A percentile compares a stretch with the other conserved stretches of the same genome.
Conservation (phyloP, 306 rosid species). For the Aeschynomene evenia region DNA sequence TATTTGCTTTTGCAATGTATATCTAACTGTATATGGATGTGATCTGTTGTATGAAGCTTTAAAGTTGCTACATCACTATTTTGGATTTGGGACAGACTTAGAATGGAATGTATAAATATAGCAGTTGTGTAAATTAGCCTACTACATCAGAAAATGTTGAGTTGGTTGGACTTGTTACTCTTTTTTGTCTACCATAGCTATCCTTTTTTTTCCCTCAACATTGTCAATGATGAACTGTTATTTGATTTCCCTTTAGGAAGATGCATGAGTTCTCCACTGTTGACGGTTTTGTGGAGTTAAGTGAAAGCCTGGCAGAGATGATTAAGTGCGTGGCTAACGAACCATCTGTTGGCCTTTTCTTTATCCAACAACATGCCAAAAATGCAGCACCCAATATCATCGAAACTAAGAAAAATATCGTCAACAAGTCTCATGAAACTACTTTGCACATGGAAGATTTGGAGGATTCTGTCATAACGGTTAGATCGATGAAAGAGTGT, state of each 20-base stretch:
- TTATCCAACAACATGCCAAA: conserved; percentile 81
- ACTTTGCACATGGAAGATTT: conserved; percentile 75
- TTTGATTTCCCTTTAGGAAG: conserved; percentile 50
- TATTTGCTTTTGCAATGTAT: background rate
- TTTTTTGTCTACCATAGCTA: conserved; percentile 8
- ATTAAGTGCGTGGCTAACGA: conserved; percentile 76
- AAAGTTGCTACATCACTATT: conserved; percentile 6
- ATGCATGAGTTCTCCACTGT: conserved; percentile 82
- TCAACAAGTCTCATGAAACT: conserved; percentile 61
- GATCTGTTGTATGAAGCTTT: background rate
- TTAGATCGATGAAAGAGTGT: conserved; percentile 75
- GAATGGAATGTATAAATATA: background rate
- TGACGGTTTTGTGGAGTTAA: conserved; percentile 88
- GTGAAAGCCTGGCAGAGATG: conserved; percentile 82
- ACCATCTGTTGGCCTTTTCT: conserved; percentile 91
- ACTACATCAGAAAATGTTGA: conserved; percentile 4
- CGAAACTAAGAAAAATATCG: conserved; percentile 47
- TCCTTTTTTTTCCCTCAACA: conserved; percentile 21
- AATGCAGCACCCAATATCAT: conserved; percentile 69
- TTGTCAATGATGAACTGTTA: conserved; percentile 52
- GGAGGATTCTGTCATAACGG: conserved; percentile 70
- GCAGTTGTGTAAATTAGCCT: conserved; percentile 14
- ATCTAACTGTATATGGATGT: background rate
- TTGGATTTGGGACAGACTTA: conserved; percentile 7
- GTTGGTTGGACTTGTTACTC: conserved; percentile 7